phyloP scores from a whole-genome alignment of 305 asterid genomes.

The Fraxinus albicans region DNA sequence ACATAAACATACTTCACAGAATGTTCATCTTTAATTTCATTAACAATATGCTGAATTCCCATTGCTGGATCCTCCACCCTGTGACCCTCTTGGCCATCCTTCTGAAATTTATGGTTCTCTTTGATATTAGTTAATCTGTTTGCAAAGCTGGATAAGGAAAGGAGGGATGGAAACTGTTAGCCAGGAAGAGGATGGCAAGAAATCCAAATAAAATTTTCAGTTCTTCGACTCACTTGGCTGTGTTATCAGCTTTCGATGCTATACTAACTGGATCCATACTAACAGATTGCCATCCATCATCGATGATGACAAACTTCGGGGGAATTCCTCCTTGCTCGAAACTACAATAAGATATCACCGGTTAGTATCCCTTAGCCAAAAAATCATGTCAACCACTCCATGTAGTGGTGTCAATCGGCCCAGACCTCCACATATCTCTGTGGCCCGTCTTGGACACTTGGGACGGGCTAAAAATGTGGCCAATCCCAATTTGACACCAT shows the following conservation, averaged over 20 bases:
- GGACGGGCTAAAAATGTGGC: not conserved
- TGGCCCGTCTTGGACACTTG: not conserved
- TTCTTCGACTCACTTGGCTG: slow-evolving; percentile 61
- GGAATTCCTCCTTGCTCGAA: slow-evolving; percentile 73
- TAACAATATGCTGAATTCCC: slow-evolving; percentile 65
- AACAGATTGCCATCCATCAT: slow-evolving; percentile 95
- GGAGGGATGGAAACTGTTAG: slow-evolving; percentile 12
- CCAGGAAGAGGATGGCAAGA: slow-evolving; percentile 1
- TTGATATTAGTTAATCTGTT: slow-evolving; percentile 75
- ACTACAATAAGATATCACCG: slow-evolving; percentile 33
- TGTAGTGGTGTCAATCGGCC: not conserved
- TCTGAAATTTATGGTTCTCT: slow-evolving; percentile 88
- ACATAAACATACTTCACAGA: slow-evolving; percentile 73
- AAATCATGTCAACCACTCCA: not conserved
- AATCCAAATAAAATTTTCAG: not conserved
- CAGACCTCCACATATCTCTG: not conserved
- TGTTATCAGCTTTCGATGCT: slow-evolving; percentile 54
- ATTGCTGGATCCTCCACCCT: slow-evolving; percentile 54
- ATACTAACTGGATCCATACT: slow-evolving; percentile 68
- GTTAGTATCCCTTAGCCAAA: not conserved
- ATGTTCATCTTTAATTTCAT: slow-evolving; percentile 62
- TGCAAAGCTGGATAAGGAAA: slow-evolving; percentile 61
- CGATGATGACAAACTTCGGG: slow-evolving; percentile 77
- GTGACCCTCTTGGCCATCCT: slow-evolving; percentile 61
- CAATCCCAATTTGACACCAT: not conserved